phyloP scores from a whole-genome alignment of 768 basidiomycete species.

The Sarcodon aspratus region DNA sequence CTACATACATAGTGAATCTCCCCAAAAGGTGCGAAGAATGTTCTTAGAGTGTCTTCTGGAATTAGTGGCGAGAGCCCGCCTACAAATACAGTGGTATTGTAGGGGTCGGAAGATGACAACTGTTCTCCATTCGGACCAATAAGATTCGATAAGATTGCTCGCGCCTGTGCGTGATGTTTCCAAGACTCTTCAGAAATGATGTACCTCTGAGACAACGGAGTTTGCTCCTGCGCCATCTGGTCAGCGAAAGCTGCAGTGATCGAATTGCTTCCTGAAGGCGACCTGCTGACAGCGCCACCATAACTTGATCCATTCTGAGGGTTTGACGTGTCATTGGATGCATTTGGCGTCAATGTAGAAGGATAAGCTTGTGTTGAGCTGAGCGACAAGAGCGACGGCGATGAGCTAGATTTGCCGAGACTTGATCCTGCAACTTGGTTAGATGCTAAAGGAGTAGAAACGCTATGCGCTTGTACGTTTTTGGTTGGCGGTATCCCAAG shows the following conservation, averaged over 20 bases:
- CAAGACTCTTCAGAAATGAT: conserved; percentile 64
- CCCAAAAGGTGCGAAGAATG: conserved; percentile 87
- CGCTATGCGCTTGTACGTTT: conserved; percentile 43
- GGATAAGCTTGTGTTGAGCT: conserved; percentile 32
- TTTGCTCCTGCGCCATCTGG: conserved; percentile 27
- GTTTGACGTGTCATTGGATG: conserved; percentile 44
- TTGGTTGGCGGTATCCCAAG: conserved; percentile 38
- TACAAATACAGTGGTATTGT: conserved; percentile 93
- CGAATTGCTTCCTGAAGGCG: conserved; percentile 11
- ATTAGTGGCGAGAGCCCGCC: conserved; percentile 84
- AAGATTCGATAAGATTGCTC: conserved; percentile 71
- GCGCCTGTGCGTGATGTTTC: conserved; percentile 78
- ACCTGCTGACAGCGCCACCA: conserved; percentile 16
- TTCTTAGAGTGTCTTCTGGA: conserved; percentile 82
- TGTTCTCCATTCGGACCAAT: conserved; percentile 84
- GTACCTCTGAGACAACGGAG: conserved; percentile 34
- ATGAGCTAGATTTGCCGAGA: conserved; percentile 29
- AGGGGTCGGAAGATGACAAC: conserved; percentile 84
- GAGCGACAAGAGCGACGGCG: conserved; percentile 22
- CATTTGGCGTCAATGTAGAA: conserved; percentile 33
- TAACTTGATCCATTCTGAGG: conserved; percentile 9
- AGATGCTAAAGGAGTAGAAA: conserved; percentile 58
- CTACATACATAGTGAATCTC: conserved; percentile 79
- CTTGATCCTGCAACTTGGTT: conserved; percentile 9
- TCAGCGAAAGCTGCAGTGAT: conserved; percentile 29